Evolutionary conservation across 2,329 filamentous ascomycete genomes (phyloP).

Genomic region (Aspergillus floridensis): DNA sequence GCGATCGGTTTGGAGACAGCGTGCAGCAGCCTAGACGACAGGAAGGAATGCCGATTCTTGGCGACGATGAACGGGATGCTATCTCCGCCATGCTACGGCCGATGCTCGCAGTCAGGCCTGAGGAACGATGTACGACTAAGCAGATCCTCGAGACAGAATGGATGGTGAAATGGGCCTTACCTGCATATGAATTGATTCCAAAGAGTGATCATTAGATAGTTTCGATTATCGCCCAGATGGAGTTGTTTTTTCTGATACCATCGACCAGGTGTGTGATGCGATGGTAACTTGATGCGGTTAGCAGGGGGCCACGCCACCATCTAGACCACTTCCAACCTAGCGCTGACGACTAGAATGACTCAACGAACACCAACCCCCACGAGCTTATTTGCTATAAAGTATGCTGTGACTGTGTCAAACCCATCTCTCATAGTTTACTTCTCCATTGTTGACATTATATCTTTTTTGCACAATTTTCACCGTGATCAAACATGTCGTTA

Average conservation of each 20-base stretch:
- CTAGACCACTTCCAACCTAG: not conserved
- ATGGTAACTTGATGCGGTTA: no score
- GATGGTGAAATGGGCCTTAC: slow-evolving; percentile 32
- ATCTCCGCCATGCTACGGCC: slow-evolving; percentile 25
- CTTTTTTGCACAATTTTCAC: no score
- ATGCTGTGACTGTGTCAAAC: no score
- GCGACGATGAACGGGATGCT: slow-evolving; percentile 14
- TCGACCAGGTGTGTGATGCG: no score
- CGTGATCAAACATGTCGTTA: not conserved
- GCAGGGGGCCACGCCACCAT: not conserved
- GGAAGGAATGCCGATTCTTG: slow-evolving; percentile 13
- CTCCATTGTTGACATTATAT: no score
- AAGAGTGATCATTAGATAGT: no score
- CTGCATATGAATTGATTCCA: slow-evolving; percentile 19
- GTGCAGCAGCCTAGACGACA: slow-evolving; percentile 27
- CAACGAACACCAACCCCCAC: not conserved
- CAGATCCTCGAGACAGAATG: slow-evolving; percentile 29
- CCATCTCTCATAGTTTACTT: no score
- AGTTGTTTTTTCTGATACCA: no score
- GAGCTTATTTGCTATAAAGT: no score
- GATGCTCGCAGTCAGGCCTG: slow-evolving; percentile 30
- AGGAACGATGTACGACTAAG: slow-evolving; percentile 23
- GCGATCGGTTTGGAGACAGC: slow-evolving; percentile 26
- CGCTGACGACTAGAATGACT: not conserved
- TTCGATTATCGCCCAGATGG: no score